phyloP scores from a whole-genome alignment of 2,329 filamentous ascomycete species.

The Aspergillus sojae region DNA sequence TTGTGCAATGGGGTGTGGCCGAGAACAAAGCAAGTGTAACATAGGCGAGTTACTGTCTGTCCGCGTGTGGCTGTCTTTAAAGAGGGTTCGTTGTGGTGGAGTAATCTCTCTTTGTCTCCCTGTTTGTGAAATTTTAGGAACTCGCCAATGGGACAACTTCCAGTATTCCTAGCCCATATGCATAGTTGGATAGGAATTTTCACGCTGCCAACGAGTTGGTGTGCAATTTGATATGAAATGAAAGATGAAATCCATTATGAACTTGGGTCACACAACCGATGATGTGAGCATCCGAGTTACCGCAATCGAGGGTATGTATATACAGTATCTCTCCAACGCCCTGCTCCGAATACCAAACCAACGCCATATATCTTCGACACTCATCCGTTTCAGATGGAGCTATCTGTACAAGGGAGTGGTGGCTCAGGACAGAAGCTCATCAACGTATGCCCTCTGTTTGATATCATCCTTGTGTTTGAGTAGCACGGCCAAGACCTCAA shows the following conservation, averaged over 20 bases:
- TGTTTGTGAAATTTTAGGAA: background rate
- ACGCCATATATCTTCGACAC: background rate
- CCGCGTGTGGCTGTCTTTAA: background rate
- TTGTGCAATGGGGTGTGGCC: background rate
- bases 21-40: background rate
- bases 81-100: background rate
- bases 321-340: constrained; percentile 4
- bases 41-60: background rate
- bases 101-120: background rate
- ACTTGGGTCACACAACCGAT: background rate
- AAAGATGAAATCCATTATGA: background rate
- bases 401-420: background rate
- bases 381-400: background rate
- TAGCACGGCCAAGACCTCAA: constrained; percentile 86
- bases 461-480: constrained; percentile 59
- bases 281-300: background rate
- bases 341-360: background rate
- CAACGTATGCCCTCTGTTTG: constrained; percentile 67
- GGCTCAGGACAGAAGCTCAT: constrained; percentile 38
- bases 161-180: background rate
- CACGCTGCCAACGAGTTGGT: background rate
- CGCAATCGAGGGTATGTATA: constrained; percentile 2
- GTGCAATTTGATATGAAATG: background rate
- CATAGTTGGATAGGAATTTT: background rate
- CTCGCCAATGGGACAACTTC: background rate